Base-by-base conservation (phyloP, 176 grass and related monocot species). In the Lolium rigidum region DNA sequence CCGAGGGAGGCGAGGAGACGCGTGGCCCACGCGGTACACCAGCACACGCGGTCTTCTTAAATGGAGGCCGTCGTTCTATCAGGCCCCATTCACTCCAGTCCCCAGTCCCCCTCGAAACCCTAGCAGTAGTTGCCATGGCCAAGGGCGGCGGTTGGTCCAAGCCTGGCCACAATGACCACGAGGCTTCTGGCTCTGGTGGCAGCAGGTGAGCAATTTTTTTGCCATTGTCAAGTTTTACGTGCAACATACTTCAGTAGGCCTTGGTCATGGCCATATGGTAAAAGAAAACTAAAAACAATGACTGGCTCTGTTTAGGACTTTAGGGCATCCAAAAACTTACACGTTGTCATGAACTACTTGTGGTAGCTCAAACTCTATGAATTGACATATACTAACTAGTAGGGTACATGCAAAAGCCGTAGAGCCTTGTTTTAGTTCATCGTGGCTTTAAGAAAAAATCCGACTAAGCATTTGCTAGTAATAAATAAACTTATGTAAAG, bases 371-470 rank as follows among this genome's bases (percentile, higher is more conserved):
- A 17, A 65, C 56, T 84, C 65, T 63, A 28, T 37, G 49, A 77
- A 80, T 85, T 89, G 57, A 17, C 67, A 85, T 75, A 56, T 51
- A n/a, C n/a, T n/a, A 85, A 47, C 61, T 80, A 74, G 82, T 52
- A 56, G 4, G 20, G 26, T 15, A 74, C 46, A 74, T 28, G 47
- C 12, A 74, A 26, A 13, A 16, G 7, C 46, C 70, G 3, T 74
- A 43, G 21, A 79, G 15, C 12, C 50, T 70, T 84, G 14, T 22
- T 80, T 85, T 75, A 66, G 24, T 65, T 0, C 38, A 70, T 9
- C 46, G n/a, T 56, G 58, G 65, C 12, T 51, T 26, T 9, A 14
- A 64, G 24, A 64, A 64, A 64, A 25, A 70, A 8, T 65, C 54
- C 26, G 46, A 43, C 44, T 64, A 14, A 4, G 21, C 22, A 35